These are phyloP conservation scores for Parascedosporium putredinis DNA, from an alignment of 2,329 filamentous ascomycete genomes.

Conservation along the genomic window DNA sequence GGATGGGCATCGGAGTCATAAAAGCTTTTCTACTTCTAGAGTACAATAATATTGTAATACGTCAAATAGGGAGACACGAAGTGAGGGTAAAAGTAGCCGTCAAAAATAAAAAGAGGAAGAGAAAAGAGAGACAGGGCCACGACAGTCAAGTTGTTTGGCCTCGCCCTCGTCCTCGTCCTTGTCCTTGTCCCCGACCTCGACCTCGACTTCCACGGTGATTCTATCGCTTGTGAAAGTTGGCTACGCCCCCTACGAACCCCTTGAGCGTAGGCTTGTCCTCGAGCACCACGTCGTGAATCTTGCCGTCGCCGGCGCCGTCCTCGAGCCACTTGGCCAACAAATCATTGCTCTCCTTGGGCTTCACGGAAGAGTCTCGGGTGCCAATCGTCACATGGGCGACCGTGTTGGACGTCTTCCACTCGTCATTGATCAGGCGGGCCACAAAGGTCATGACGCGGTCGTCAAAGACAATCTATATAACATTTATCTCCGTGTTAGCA, in stretches of 20 bases:
- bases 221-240: conserved; percentile 5
- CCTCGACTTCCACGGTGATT: not conserved
- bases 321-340: conserved; percentile 67
- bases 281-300: conserved; percentile 38
- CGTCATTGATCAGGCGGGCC: conserved; percentile 54
- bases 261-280: conserved; percentile 36
- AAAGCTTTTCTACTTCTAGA: too few relatives aligned
- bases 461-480: conserved; percentile 68
- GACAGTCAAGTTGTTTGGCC: too few relatives aligned
- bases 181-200: not conserved
- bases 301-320: conserved; percentile 29
- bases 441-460: conserved; percentile 84
- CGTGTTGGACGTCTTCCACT: conserved; percentile 63
- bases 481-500: too few relatives aligned
- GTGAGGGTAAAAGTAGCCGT: too few relatives aligned
- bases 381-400: conserved; percentile 86
- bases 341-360: conserved; percentile 91
- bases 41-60: too few relatives aligned
- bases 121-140: too few relatives aligned
- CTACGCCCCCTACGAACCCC: conserved; percentile 36
- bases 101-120: too few relatives aligned
- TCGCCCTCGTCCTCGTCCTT: too few relatives aligned
- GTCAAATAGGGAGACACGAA: too few relatives aligned
- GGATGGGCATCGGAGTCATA: too few relatives aligned
- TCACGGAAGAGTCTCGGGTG: conserved; percentile 62